Evolutionary conservation across 306 rosid genomes (phyloP), one percentile per base, ranked within the genome.

Genomic region (Rubus parviflorus): DNA sequence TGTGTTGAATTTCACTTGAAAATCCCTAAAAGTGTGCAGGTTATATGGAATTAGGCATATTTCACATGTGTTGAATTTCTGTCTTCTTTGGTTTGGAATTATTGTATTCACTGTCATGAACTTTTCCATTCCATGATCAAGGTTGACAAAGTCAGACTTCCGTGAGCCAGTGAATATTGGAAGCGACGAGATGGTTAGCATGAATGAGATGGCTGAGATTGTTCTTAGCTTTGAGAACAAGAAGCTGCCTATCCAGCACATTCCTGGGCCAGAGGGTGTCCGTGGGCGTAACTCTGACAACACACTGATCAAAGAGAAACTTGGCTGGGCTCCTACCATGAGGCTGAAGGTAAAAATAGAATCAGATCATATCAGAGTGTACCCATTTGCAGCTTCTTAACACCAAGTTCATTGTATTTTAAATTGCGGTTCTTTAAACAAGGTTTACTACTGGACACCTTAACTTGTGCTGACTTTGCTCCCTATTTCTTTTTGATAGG

Each of bases 251-350:
- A 89, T 95, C 61, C 91, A 89, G 48, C 99, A 92, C 87, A 95
- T 95, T 85, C 99, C 99, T 57, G 99, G 99, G 1, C 99, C 97
- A 48, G 99, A 95, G 82, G 99, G 99, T 48, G 99, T 95, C 53
- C 96, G 99, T 51, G 99, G 99, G 54, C 99, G 99, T 41, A 95
- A 95, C 87, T 95, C 99, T 6, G 97, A 95, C 91, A 95, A 95
- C 83, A 92, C 91, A 3, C 92, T 95, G 46, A 95, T 95, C 61
- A 95, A 92, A 81, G 99, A 95, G 87, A 95, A 95, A 83, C 97
- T 95, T 76, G 99, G 99, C 10, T 92, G 99, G 99, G 97, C 99
- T 79, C 99, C 99, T 35, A 88, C 96, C 54, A 95, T 95, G 97
- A 89, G 76, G 75, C 85, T 95, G 92, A 95, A 95, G 99, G 99